phyloP scores from a whole-genome alignment of 768 basidiomycete genomes.

The Daedaleopsis sinensis region DNA sequence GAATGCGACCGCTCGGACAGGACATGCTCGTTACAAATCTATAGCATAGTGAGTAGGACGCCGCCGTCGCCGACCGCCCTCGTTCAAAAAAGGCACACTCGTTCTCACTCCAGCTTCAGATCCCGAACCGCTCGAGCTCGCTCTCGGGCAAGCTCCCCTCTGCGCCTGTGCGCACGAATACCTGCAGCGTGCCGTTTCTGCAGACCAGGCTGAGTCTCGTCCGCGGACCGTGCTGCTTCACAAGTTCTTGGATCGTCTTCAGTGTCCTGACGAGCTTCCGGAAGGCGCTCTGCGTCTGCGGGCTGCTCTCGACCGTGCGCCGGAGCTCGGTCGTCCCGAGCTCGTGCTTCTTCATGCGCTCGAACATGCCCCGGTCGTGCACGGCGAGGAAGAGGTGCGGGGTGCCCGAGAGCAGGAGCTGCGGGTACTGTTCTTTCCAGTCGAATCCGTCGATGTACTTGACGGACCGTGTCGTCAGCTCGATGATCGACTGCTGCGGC shows the following conservation, averaged over 20 bases:
- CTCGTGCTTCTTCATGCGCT: constrained; percentile 47
- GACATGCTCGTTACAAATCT: not conserved
- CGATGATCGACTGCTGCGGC: constrained; percentile 38
- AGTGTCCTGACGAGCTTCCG: constrained; percentile 34
- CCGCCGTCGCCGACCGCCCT: too few species aligned
- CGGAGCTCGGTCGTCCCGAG: constrained; percentile 25
- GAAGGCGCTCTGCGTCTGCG: constrained; percentile 31
- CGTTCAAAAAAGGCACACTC: not conserved
- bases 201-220: constrained; percentile 61
- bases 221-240: constrained; percentile 52
- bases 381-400: constrained; percentile 59
- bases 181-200: constrained; percentile 41
- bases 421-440: constrained; percentile 66
- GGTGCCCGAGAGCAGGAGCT: constrained; percentile 72
- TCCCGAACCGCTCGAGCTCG: constrained; percentile 34
- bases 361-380: constrained; percentile 59
- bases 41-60: too few species aligned
- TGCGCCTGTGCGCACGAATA: constrained; percentile 50
- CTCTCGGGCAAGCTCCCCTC: constrained; percentile 50
- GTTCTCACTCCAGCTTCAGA: not conserved
- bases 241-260: constrained; percentile 47
- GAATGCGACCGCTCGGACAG: too few species aligned
- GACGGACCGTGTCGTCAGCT: constrained; percentile 31
- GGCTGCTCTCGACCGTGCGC: constrained; percentile 25
- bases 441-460: constrained; percentile 32